Evolutionary conservation across 129 eudicot species (phyloP).

Genomic region (Flaveria brownii): DNA sequence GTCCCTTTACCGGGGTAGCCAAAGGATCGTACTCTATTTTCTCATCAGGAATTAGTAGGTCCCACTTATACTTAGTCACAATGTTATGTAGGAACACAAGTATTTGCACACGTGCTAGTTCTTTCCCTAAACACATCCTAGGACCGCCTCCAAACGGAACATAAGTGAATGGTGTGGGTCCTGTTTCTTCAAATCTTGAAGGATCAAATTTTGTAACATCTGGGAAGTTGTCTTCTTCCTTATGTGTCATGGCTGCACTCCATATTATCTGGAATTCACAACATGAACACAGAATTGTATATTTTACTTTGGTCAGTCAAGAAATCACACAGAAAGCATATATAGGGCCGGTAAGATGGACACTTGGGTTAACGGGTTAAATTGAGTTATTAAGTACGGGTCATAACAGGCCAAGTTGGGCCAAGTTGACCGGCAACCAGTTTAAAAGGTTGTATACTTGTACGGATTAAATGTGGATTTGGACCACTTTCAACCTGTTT

Average conservation of each 20-base stretch:
- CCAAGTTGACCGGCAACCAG: too few relatives aligned
- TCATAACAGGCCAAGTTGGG: too few relatives aligned
- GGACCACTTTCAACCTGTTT: background rate
- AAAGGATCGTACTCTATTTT: slow-evolving; percentile 29
- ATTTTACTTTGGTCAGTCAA: background rate
- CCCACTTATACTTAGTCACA: slow-evolving; percentile 45
- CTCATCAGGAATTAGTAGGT: slow-evolving; percentile 35
- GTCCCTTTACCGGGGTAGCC: slow-evolving; percentile 30
- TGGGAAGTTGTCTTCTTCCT: slow-evolving; percentile 24
- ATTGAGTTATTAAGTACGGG: too few relatives aligned
- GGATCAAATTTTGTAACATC: slow-evolving; percentile 41
- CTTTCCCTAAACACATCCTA: slow-evolving; percentile 63
- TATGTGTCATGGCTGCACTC: slow-evolving; percentile 36
- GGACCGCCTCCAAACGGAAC: slow-evolving; percentile 68
- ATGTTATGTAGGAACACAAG: slow-evolving; percentile 53
- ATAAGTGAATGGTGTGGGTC: slow-evolving; percentile 44
- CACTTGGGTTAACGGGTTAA: background rate
- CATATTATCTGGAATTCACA: slow-evolving; percentile 36
- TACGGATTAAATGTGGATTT: background rate
- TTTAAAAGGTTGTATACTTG: too few relatives aligned
- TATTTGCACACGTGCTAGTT: slow-evolving; percentile 50
- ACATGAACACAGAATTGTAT: background rate
- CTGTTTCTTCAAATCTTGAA: slow-evolving; percentile 50
- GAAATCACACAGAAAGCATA: background rate
- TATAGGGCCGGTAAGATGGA: background rate